phyloP scores from a whole-genome alignment of 768 basidiomycete species.

The Agaricus subrufescens region DNA sequence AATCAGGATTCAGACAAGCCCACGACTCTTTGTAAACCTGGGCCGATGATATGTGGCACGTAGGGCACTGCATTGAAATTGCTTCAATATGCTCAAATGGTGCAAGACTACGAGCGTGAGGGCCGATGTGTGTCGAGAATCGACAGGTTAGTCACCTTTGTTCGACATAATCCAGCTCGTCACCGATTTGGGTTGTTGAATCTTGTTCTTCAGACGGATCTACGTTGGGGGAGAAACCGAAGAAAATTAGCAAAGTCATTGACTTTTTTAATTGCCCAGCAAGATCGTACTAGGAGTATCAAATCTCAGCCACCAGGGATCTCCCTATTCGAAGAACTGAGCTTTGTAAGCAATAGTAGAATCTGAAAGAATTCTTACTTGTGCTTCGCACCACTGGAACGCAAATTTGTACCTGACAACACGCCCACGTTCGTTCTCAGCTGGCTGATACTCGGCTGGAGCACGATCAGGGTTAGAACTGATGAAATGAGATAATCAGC shows the following conservation, averaged over 20 bases:
- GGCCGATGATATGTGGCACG: constrained; percentile 42
- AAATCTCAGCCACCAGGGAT: constrained; percentile 39
- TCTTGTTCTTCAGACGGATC: neutral
- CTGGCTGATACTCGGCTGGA: constrained; percentile 59
- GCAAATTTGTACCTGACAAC: constrained; percentile 80
- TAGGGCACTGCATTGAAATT: constrained; percentile 26
- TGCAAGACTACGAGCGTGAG: neutral
- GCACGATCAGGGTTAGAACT: neutral
- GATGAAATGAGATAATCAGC: constrained; percentile 17
- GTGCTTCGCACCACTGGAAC: constrained; percentile 78
- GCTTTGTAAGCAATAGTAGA: neutral
- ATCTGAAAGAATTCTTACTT: constrained; percentile 30
- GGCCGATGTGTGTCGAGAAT: neutral
- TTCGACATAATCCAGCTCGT: neutral
- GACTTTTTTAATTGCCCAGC: neutral
- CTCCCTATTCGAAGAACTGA: constrained; percentile 25
- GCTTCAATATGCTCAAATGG: constrained; percentile 3
- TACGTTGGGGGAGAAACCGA: neutral
- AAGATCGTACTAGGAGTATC: neutral
- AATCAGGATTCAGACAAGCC: constrained; percentile 61
- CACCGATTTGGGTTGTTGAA: neutral
- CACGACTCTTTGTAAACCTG: constrained; percentile 51
- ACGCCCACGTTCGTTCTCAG: constrained; percentile 39
- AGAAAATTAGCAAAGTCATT: neutral
- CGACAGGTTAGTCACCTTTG: neutral